A percentile compares a stretch with the other conserved stretches of the same genome.
Conservation (phyloP, 768 basidiomycete genomes). For the Phaeotremella fagi region DNA sequence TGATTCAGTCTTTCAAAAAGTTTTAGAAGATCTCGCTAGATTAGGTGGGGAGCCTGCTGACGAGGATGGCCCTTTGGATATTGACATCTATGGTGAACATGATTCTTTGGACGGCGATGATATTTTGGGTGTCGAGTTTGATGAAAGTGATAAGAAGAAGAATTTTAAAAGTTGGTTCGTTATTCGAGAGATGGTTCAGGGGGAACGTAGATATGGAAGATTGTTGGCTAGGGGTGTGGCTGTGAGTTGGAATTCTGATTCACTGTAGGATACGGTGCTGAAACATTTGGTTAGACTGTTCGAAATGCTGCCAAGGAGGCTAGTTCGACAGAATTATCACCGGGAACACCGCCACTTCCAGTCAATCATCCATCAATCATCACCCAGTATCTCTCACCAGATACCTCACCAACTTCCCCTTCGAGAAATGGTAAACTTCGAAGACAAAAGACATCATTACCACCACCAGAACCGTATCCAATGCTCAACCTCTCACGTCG, state of each 20-base stretch:
- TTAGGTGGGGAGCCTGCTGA: background rate
- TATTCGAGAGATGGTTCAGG: constrained; percentile 36
- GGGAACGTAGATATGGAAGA: constrained; percentile 32
- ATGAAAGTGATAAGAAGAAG: constrained; percentile 1
- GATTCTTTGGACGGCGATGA: background rate
- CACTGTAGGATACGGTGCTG: background rate
- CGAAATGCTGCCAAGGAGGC: constrained; percentile 2
- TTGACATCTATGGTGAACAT: background rate
- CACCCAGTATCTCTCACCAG: background rate
- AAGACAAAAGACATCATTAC: background rate
- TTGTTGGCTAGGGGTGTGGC: constrained; percentile 27
- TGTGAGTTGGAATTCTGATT: constrained; percentile 13
- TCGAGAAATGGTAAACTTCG: background rate
- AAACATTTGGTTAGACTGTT: constrained; percentile 8
- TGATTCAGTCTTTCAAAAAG: constrained; percentile 30
- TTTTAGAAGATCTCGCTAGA: constrained; percentile 16
- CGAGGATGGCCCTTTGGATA: background rate
- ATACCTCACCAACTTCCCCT: background rate
- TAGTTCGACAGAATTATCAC: background rate
- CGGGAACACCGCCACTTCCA: background rate
- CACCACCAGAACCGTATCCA: background rate
- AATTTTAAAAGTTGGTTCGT: constrained; percentile 34
- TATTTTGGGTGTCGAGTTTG: background rate
- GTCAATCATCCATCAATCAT: background rate
- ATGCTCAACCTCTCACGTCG: background rate